phyloP scores from a whole-genome alignment of 805 yeast genomes.

The Ogataea wickerhamii region DNA sequence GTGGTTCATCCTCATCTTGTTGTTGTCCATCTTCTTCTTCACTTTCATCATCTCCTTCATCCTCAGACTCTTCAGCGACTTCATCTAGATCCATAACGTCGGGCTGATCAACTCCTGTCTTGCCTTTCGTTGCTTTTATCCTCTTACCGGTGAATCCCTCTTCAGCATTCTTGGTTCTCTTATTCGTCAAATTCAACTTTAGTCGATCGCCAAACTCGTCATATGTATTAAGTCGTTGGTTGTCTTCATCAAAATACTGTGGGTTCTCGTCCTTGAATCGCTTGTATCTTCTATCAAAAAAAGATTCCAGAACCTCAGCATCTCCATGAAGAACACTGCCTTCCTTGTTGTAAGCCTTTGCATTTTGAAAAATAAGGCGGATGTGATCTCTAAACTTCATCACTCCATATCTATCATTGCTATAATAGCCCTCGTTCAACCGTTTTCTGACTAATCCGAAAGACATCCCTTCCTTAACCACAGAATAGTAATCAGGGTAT shows the following conservation, averaged over 20 bases:
- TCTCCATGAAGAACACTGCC: conserved; percentile 69
- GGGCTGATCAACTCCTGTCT: conserved; percentile 10
- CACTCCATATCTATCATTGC: conserved; percentile 46
- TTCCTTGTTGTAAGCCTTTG: conserved; percentile 72
- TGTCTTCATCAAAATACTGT: conserved; percentile 23
- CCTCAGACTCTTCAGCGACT: conserved; percentile 5
- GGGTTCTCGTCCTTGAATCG: conserved; percentile 30
- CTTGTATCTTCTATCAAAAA: conserved; percentile 42
- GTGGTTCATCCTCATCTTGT: conserved; percentile 8
- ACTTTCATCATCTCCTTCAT: conserved; percentile 4
- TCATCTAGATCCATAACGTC: conserved; percentile 4
- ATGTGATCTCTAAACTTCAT: conserved; percentile 58
- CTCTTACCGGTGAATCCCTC: neutral
- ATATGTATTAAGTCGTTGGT: conserved; percentile 10
- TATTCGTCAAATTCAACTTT: conserved; percentile 7
- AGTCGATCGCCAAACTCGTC: conserved; percentile 4
- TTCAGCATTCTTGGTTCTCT: conserved; percentile 2
- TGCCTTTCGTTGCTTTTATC: conserved; percentile 5
- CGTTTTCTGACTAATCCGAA: conserved; percentile 54
- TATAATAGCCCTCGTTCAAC: conserved; percentile 49
- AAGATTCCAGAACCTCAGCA: conserved; percentile 55
- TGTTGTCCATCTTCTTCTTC: conserved; percentile 9
- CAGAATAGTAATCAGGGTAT: conserved; percentile 77
- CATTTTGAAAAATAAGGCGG: conserved; percentile 68
- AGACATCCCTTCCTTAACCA: conserved; percentile 72